phyloP scores from a whole-genome alignment of 441 rosid species.

The Metrosideros polymorpha region DNA sequence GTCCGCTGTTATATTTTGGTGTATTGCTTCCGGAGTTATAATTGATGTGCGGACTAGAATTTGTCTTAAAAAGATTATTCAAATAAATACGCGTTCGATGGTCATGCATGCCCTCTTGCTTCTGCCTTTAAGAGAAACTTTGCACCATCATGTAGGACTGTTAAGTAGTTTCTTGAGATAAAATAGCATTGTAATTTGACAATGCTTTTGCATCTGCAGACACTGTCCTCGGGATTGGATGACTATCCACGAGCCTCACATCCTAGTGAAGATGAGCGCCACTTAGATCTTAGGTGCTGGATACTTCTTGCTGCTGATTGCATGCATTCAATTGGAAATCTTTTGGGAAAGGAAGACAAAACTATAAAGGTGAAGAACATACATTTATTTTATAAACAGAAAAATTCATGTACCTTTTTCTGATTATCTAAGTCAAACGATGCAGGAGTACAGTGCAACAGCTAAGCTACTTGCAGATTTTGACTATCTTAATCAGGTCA shows the following conservation, averaged over 20 bases:
- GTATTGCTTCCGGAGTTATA: background rate
- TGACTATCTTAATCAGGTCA: conserved; percentile 74
- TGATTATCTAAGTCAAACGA: conserved; percentile 6
- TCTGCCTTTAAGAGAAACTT: background rate
- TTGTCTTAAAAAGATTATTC: background rate
- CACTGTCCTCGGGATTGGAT: conserved; percentile 92
- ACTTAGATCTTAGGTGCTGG: conserved; percentile 99
- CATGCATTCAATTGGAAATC: conserved; percentile 61
- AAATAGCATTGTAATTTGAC: conserved; percentile 4
- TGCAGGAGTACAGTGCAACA: conserved; percentile 72
- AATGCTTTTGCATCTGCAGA: conserved; percentile 37
- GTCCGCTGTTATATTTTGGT: background rate
- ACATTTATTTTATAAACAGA: background rate
- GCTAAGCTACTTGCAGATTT: conserved; percentile 80
- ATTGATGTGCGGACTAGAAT: background rate
- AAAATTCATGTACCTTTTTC: background rate
- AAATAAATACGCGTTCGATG: background rate
- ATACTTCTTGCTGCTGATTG: conserved; percentile 98
- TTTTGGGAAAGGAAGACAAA: conserved; percentile 37
- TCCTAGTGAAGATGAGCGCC: conserved; percentile 88
- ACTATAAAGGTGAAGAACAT: conserved; percentile 37
- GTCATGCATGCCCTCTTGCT: background rate
- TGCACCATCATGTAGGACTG: background rate
- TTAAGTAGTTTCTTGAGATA: background rate
- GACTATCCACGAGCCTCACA: conserved; percentile 99